Base-by-base conservation (phyloP, 78 protist species). In the Andalucia godoyi region DNA sequence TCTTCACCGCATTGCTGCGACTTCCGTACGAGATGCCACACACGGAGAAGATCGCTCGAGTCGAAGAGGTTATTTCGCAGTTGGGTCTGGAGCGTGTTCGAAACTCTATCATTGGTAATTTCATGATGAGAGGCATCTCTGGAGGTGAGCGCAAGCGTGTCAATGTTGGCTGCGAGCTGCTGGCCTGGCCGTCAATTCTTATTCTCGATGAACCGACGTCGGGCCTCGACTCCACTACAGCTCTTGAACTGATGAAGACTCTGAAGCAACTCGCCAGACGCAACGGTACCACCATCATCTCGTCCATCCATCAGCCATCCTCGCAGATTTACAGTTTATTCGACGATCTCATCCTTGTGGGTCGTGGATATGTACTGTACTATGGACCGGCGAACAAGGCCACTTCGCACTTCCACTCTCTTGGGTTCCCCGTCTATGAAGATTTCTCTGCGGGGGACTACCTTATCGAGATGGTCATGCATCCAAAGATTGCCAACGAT, bases 161-260 rank as follows among this genome's bases (percentile, higher is more conserved):
- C 18, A 41, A 47, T 27, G 42, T 77, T 29, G 88, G 73, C 34
- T 30, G 57, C 43, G 83, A 72, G 69, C 36, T 83, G 67, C 13
- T 83, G 47, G 43, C 43, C 36, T 58, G 72, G 55, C 88, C 88
- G 3, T 18, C 57, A 17, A 21, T 79, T 3, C 61, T 83, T 3
- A 53, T 73, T 33, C 63, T 77, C 39, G 91, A 85, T 46, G 90
- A 84, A 49, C 90, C 90, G 52, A 74, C 86, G 17, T 18, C 62
- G 36, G 87, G 90, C 4, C 75, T 84, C 21, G 90, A 85, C 54
- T 29, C 77, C 32, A 36, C 13, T 37, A 61, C 72, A 29, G 83
- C 90, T 9, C 59, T 59, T 66, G 2, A 21, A 0, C 78, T 85
- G 21, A 61, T 65, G 53, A 13, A 60, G 39, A 23, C 3, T 37